These are phyloP conservation scores for Gaultheria prostrata DNA, from an alignment of 148 eudicot genomes.

Conservation along the genomic window DNA sequence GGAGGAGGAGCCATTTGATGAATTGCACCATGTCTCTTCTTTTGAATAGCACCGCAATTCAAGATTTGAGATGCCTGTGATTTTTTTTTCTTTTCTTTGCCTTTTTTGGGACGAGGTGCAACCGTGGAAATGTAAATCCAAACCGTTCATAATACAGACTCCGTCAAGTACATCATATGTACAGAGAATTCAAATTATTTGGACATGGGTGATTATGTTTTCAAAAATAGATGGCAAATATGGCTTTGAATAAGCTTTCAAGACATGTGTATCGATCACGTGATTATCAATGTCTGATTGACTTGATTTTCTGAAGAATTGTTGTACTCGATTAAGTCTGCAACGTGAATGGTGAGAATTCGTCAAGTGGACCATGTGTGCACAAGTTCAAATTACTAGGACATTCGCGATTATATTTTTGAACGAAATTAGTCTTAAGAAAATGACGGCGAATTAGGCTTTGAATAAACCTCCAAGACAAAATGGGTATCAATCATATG, in stretches of 20 bases:
- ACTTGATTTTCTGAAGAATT: not conserved
- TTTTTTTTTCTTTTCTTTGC: not conserved
- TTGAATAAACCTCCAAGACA: not conserved
- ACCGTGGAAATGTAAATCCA: not conserved
- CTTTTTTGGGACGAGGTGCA: not conserved
- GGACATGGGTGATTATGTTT: not conserved
- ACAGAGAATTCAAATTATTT: not conserved
- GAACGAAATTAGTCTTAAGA: not conserved
- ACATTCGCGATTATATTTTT: not conserved
- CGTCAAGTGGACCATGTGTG: not conserved
- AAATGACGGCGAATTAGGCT: not conserved
- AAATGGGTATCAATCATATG: not conserved
- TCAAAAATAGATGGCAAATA: not conserved
- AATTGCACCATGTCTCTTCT: conserved; percentile 38
- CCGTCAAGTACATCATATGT: not conserved
- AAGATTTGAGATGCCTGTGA: conserved; percentile 30
- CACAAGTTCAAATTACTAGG: not conserved
- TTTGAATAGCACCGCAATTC: conserved; percentile 27
- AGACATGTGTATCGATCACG: not conserved
- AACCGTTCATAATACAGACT: not conserved
- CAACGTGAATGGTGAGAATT: not conserved
- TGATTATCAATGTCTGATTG: not conserved
- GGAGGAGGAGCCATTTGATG: conserved; percentile 21
- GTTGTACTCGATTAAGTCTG: not conserved
- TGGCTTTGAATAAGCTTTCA: not conserved